These are phyloP conservation scores for Yamadazyma buinensis DNA, from an alignment of 1,139 yeast genomes.

Conservation along the genomic window DNA sequence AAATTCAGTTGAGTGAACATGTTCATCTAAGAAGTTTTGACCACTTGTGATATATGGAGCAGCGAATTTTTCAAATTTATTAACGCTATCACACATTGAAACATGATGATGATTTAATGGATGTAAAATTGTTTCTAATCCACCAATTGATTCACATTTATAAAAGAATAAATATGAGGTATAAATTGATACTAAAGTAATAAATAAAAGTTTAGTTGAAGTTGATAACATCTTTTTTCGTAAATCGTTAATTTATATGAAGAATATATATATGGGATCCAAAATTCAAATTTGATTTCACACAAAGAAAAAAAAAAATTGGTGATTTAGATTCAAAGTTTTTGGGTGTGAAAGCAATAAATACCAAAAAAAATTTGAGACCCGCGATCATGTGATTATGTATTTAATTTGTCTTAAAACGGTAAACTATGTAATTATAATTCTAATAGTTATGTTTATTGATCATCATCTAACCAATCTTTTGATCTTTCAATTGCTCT, in stretches of 20 bases:
- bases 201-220: constrained; percentile 23
- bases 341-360: constrained; percentile 3
- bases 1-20: constrained; percentile 35
- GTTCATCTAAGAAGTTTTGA: constrained; percentile 30
- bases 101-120: constrained; percentile 37
- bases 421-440: too few species aligned
- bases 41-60: constrained; percentile 30
- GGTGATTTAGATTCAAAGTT: not conserved
- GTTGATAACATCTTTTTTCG: constrained; percentile 4
- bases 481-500: constrained; percentile 71
- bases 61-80: constrained; percentile 24
- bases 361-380: not conserved
- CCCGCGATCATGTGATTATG: constrained; percentile 2
- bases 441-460: too few species aligned
- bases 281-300: too few species aligned
- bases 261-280: too few species aligned
- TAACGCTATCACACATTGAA: constrained; percentile 33
- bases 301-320: too few species aligned
- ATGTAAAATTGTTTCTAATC: constrained; percentile 33
- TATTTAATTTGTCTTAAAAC: not conserved
- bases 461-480: constrained; percentile 63
- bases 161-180: constrained; percentile 36
- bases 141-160: constrained; percentile 37
- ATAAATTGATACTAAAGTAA: constrained; percentile 31
- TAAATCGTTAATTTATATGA: too few species aligned